Percentiles rank a stretch among this genome's conserved stretches.
Evolutionary conservation across 495 filamentous ascomycete genomes (phyloP).

Genomic region (Trichocladium uniseriatum): DNA sequence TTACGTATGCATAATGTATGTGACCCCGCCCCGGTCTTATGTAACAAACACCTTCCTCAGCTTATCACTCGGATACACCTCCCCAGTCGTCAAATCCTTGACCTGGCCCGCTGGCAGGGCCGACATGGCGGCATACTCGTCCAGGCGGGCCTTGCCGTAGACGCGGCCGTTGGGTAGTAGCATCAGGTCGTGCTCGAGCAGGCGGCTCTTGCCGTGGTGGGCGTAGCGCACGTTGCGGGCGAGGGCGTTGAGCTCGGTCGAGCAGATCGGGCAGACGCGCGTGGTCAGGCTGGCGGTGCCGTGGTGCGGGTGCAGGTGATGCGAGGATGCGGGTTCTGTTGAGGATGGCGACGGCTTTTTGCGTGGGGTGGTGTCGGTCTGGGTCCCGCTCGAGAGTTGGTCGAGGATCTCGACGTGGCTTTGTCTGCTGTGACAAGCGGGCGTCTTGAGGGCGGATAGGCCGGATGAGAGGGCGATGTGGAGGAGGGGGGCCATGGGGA

Average conservation of each 20-base stretch:
- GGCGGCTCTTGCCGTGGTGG: slow-evolving; percentile 83
- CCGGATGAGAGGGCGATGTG: slow-evolving; percentile 88
- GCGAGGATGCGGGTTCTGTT: neutral
- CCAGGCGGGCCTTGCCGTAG: slow-evolving; percentile 67
- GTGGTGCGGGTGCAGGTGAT: slow-evolving; percentile 10
- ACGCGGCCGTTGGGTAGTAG: slow-evolving; percentile 80
- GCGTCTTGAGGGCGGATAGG: slow-evolving; percentile 90
- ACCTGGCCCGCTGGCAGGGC: slow-evolving; percentile 54
- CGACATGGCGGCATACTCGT: slow-evolving; percentile 66
- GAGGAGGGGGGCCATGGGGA: slow-evolving; percentile 75
- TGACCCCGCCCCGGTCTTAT: slow-evolving; percentile 6
- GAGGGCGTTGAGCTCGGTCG: slow-evolving; percentile 84
- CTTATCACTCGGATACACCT: slow-evolving; percentile 48
- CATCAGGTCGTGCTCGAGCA: slow-evolving; percentile 70
- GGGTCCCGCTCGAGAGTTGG: slow-evolving; percentile 19
- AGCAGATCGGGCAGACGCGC: slow-evolving; percentile 84
- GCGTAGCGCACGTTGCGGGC: slow-evolving; percentile 86
- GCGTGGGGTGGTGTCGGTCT: neutral
- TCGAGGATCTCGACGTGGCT: slow-evolving; percentile 10
- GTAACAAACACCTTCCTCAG: slow-evolving; percentile 86
- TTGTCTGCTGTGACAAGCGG: slow-evolving; percentile 66
- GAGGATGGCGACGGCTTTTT: neutral
- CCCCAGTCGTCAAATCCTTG: slow-evolving; percentile 73
- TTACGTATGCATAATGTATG: no score
- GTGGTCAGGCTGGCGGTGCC: slow-evolving; percentile 29